Conservation (phyloP, 1,284 basidiomycete genomes). For the Cryptococcus deneoformans region DNA sequence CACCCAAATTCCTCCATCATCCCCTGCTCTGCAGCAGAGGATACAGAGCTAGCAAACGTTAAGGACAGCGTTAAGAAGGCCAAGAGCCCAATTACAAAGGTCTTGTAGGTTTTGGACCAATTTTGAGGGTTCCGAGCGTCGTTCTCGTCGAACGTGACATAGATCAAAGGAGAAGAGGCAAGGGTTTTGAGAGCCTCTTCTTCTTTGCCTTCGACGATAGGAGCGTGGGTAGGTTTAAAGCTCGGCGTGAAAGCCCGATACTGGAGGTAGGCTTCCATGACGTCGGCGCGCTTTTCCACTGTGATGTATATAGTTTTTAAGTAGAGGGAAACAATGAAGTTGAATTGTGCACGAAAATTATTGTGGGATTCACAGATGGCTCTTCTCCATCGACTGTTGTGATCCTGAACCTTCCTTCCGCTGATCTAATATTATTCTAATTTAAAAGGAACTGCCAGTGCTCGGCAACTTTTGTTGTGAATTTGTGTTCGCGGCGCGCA, state of each 20-base stretch:
- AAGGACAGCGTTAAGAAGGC: conserved; percentile 21
- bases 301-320: no score
- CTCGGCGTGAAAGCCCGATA: conserved; percentile 8
- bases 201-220: neutral
- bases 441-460: no score
- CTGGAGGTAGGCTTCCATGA: conserved; percentile 11
- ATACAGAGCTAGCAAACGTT: conserved; percentile 23
- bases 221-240: conserved; percentile 1
- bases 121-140: conserved; percentile 26
- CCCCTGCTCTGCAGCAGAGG: conserved; percentile 17
- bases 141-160: conserved; percentile 15
- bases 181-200: conserved; percentile 8
- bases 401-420: no score
- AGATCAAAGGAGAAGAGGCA: conserved; percentile 4
- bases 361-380: no score
- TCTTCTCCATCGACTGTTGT: no score
- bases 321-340: no score
- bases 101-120: conserved; percentile 23
- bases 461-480: no score
- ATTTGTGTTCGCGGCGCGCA: no score
- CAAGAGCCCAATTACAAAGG: conserved; percentile 17
- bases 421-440: no score
- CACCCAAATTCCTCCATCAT: conserved; percentile 25
- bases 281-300: neutral
- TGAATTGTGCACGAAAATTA: no score